A percentile compares a stretch with the other conserved stretches of the same genome.
phyloP scores from a whole-genome alignment of 176 grass and related monocot species.

The Hordeum marinum region DNA sequence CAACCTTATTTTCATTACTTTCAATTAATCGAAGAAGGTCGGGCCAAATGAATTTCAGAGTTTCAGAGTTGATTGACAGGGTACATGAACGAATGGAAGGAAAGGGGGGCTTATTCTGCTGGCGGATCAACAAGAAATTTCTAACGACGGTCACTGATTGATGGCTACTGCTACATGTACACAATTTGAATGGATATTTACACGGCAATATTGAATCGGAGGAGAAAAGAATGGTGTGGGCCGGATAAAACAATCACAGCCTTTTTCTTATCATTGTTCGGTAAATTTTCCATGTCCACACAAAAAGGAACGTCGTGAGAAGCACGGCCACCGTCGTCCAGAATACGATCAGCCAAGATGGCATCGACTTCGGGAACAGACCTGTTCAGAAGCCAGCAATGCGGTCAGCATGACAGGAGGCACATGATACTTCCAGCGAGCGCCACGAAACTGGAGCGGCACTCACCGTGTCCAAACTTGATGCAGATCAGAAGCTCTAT shows the following conservation, averaged over 20 bases:
- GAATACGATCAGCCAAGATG: slow-evolving; percentile 60
- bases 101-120: slow-evolving; percentile 6
- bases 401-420: neutral
- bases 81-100: neutral
- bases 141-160: slow-evolving; percentile 10
- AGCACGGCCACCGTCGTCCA: slow-evolving; percentile 48
- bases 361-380: slow-evolving; percentile 88
- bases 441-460: neutral
- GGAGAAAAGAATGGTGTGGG: slow-evolving; percentile 40
- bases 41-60: neutral
- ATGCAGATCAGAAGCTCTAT: slow-evolving; percentile 94
- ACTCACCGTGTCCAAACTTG: slow-evolving; percentile 83
- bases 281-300: slow-evolving; percentile 79
- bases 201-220: slow-evolving; percentile 45
- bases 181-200: slow-evolving; percentile 71
- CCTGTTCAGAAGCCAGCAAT: slow-evolving; percentile 39
- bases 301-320: slow-evolving; percentile 62
- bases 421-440: neutral
- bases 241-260: slow-evolving; percentile 34
- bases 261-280: slow-evolving; percentile 69
- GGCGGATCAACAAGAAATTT: neutral
- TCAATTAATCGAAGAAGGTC: neutral
- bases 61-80: neutral
- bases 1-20: neutral
- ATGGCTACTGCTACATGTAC: slow-evolving; percentile 53